A percentile compares a stretch with the other conserved stretches of the same genome.
These are phyloP conservation scores for Colletotrichum ledebouriae DNA, from an alignment of 2,329 filamentous ascomycete genomes.

Conservation along the genomic window DNA sequence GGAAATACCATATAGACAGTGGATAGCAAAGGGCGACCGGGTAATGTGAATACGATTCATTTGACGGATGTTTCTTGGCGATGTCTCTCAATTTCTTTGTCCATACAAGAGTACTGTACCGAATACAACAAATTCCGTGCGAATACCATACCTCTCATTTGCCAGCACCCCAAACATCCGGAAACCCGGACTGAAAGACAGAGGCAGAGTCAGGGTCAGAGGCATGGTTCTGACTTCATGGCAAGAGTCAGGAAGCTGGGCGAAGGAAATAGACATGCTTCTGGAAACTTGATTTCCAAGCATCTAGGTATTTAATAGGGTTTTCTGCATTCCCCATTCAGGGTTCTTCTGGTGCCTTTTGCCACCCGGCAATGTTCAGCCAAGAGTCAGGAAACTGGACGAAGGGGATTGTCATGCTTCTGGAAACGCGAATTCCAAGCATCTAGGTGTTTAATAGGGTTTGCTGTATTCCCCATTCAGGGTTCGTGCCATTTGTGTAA, in stretches of 20 bases:
- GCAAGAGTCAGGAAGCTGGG: constrained; percentile 21
- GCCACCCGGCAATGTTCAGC: neutral
- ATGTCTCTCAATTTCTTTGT: constrained; percentile 1
- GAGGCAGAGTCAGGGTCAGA: constrained; percentile 7
- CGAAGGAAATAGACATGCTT: no score
- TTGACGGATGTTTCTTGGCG: constrained; percentile 1
- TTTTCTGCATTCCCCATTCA: neutral
- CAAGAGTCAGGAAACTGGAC: constrained; percentile 20
- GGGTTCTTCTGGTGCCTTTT: constrained; percentile 25
- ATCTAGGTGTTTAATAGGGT: no score
- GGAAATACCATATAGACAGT: constrained; percentile 41
- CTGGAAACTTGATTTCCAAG: no score
- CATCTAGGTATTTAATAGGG: no score
- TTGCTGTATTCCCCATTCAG: neutral
- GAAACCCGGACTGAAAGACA: neutral
- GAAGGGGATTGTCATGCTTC: no score
- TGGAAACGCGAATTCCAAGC: no score
- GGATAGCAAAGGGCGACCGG: constrained; percentile 35
- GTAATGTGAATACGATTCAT: constrained; percentile 32
- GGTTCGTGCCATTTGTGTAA: constrained; percentile 31
- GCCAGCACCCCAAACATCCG: neutral
- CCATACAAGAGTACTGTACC: constrained; percentile 1
- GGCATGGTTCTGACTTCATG: neutral
- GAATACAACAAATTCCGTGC: neutral
- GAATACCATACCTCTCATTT: neutral